Base-by-base conservation (phyloP, 2,329 filamentous ascomycete genomes). In the Clonostachys rhizophaga region DNA sequence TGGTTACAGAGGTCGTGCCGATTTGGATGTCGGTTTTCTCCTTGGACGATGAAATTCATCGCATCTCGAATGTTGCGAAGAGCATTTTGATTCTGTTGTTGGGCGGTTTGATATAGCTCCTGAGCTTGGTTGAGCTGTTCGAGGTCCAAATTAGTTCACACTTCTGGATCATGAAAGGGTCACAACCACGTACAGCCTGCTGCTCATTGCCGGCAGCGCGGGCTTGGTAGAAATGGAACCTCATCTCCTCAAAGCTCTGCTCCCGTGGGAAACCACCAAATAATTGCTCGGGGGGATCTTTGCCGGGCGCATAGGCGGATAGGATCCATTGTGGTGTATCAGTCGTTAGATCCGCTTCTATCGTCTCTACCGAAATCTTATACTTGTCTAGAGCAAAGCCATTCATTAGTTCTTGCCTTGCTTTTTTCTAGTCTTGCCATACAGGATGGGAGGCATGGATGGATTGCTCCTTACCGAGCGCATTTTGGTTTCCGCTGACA, bases 221-320 rank as follows among this genome's bases (percentile, higher is more conserved):
- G 3, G 80, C 80, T 45, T 62, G 58, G 57, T 83, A 72, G 59
- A 92, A 91, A 60, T 90, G 85, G 18, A 91, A 62, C 44, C 91
- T 80, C 62, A 95, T 79, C 66, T 97, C 92, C 64, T 97, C 92
- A 39, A 87, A 86, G 58, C 90, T 95, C 63, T 91, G 86, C 64
- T 97, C 92, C 16, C 91, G 79, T 6, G 81, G 75, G 41, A 75
- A 77, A 2, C 90, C 91, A 45, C 90, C 90, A 58, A 96, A 91
- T 1, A 96, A 75, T 65, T 96, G 90, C 16, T 82, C 81, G 0
- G 91, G 91, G 2, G 87, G 82, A 55, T 91, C 81, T 57, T 74
- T 78, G 5, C 86, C 87, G 0, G 91, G 91, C 0, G 84, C 89
- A 64, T 96, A 97, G 18, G 86, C 79, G 2, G 91, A 96, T 20